Evolutionary conservation across 495 filamentous ascomycete genomes (phyloP).

Genomic region (Patellaria atrata): DNA sequence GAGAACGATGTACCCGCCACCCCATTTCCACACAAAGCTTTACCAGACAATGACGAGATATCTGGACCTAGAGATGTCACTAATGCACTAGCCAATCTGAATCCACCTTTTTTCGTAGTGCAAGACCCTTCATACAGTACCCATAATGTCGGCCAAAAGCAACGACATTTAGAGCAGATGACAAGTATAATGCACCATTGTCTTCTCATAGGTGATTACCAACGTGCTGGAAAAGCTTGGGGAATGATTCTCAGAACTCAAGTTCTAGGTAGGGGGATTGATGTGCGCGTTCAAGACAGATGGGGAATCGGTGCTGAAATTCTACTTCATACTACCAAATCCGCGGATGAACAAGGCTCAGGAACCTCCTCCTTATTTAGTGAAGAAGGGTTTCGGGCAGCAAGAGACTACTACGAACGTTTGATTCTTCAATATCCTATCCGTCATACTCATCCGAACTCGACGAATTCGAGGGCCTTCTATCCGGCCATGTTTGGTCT

Average conservation of each 20-base stretch:
- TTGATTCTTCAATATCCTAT: slow-evolving; percentile 54
- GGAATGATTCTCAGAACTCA: slow-evolving; percentile 46
- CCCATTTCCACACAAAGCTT: slow-evolving; percentile 30
- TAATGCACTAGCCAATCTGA: too few species aligned
- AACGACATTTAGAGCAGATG: slow-evolving; percentile 45
- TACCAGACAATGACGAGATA: too few species aligned
- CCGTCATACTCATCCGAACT: slow-evolving; percentile 31
- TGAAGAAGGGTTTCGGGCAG: slow-evolving; percentile 38
- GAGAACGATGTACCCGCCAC: slow-evolving; percentile 14
- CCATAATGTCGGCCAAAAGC: too few species aligned
- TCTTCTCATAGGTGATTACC: slow-evolving; percentile 44
- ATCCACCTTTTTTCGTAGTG: too few species aligned
- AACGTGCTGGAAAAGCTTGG: slow-evolving; percentile 50
- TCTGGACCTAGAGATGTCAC: too few species aligned
- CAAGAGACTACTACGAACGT: slow-evolving; percentile 49
- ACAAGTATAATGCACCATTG: slow-evolving; percentile 48
- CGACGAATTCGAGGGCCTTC: slow-evolving; percentile 39
- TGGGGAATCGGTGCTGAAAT: slow-evolving; percentile 64
- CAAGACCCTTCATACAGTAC: too few species aligned
- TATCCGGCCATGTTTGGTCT: slow-evolving; percentile 54
- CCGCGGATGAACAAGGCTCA: not conserved
- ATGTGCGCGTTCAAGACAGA: slow-evolving; percentile 38
- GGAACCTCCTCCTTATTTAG: slow-evolving; percentile 25
- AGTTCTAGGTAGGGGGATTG: slow-evolving; percentile 34
- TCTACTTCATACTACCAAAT: slow-evolving; percentile 28